phyloP scores from a whole-genome alignment of 2,329 filamentous ascomycete genomes.

The Thielaviopsis ethacetica region DNA sequence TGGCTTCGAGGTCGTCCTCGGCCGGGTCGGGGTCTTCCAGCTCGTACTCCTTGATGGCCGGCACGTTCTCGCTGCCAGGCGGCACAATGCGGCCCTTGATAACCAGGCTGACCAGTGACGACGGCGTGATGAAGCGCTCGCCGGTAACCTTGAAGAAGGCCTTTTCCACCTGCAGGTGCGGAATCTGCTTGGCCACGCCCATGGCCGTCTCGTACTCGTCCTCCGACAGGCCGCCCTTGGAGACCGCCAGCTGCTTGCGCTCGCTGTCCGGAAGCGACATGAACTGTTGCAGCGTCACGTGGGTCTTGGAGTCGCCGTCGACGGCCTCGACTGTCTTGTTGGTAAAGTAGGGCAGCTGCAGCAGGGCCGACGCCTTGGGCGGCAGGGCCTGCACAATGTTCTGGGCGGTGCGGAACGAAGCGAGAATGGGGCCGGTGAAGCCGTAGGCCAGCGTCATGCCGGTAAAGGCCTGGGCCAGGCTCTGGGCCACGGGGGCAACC shows the following conservation, averaged over 20 bases:
- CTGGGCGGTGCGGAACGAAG: slow-evolving; percentile 69
- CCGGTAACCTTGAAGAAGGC: slow-evolving; percentile 98
- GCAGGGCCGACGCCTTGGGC: slow-evolving; percentile 68
- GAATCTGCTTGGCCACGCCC: slow-evolving; percentile 66
- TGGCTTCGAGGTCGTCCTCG: slow-evolving; percentile 77
- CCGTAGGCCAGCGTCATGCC: slow-evolving; percentile 80
- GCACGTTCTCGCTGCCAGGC: slow-evolving; percentile 61
- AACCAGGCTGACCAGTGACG: slow-evolving; percentile 82
- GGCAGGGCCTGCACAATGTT: slow-evolving; percentile 78
- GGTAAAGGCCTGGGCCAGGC: slow-evolving; percentile 71
- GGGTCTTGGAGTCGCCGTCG: slow-evolving; percentile 58
- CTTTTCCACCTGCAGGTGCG: slow-evolving; percentile 69
- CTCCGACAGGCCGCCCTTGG: slow-evolving; percentile 53
- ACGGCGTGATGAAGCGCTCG: slow-evolving; percentile 82
- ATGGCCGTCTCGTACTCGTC: slow-evolving; percentile 63
- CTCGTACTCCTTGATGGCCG: slow-evolving; percentile 58
- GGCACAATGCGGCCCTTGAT: slow-evolving; percentile 91
- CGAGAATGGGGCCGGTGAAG: slow-evolving; percentile 64
- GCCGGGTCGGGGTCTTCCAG: slow-evolving; percentile 84
- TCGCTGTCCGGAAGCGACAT: slow-evolving; percentile 68
- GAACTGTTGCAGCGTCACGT: slow-evolving; percentile 69
- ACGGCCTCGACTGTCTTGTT: slow-evolving; percentile 47
- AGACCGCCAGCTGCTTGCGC: slow-evolving; percentile 55
- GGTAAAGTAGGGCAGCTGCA: slow-evolving; percentile 82
- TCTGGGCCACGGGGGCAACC: slow-evolving; percentile 70